Conservation (phyloP, 192 early-diverging fungal genomes). For the Geranomyces michiganensis region DNA sequence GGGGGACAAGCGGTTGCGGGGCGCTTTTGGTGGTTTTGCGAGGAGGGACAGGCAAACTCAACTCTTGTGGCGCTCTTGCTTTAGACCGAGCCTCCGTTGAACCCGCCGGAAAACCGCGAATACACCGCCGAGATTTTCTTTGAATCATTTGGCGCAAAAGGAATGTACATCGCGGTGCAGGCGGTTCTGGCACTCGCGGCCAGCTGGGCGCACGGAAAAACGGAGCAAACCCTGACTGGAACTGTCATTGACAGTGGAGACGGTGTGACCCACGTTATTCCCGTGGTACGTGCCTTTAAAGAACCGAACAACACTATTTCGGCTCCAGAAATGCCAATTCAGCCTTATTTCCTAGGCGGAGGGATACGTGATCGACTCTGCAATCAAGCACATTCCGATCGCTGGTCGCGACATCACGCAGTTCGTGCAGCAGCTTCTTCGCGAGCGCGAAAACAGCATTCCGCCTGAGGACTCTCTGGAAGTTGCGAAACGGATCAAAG, state of each 20-base stretch:
- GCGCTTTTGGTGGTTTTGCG: background rate
- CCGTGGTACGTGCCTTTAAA: constrained; percentile 69
- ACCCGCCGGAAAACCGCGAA: constrained; percentile 98
- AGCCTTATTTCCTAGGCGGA: constrained; percentile 68
- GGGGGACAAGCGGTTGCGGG: background rate
- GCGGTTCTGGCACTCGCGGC: constrained; percentile 97
- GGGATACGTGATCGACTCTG: constrained; percentile 96
- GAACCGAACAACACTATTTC: background rate
- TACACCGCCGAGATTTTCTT: constrained; percentile 99
- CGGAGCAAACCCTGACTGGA: constrained; percentile 90
- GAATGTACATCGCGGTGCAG: constrained; percentile 99
- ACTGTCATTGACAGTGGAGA: constrained; percentile 98
- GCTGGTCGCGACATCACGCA: constrained; percentile 97
- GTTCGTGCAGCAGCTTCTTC: constrained; percentile 96
- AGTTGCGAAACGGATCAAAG: constrained; percentile 94
- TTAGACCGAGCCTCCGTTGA: constrained; percentile 96
- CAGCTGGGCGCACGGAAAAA: constrained; percentile 87
- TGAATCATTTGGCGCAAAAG: constrained; percentile 97
- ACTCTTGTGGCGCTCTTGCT: background rate
- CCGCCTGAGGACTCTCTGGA: constrained; percentile 96
- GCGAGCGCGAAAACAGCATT: constrained; percentile 94
- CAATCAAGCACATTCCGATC: constrained; percentile 99
- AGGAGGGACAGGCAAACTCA: background rate
- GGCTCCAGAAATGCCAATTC: background rate
- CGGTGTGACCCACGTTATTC: constrained; percentile 99